These are phyloP conservation scores for Brassica carinata DNA, from an alignment of 345 rosid genomes.

Conservation along the genomic window DNA sequence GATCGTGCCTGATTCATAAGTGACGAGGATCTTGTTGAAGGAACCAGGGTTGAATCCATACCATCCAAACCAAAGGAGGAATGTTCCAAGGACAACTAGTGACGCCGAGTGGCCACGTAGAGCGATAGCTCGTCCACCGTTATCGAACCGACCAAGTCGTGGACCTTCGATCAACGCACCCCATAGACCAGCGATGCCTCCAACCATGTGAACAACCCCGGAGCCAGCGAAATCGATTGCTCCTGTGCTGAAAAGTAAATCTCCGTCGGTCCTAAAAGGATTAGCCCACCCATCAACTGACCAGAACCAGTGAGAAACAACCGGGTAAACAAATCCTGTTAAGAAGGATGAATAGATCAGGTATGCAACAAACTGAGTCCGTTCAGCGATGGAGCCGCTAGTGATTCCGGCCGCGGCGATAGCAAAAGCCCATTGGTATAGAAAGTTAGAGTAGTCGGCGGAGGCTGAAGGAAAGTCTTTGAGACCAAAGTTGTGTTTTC, in stretches of 20 bases:
- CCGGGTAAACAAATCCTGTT: conserved; percentile 50
- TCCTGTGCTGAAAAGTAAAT: background rate
- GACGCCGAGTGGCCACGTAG: background rate
- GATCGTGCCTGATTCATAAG: background rate
- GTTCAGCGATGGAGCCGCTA: conserved; percentile 68
- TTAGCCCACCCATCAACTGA: background rate
- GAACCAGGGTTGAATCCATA: background rate
- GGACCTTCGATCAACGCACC: background rate
- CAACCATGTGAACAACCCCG: background rate
- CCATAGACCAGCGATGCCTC: background rate
- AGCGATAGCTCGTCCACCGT: background rate
- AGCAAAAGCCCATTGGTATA: conserved; percentile 55
- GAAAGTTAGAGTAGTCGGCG: conserved; percentile 36
- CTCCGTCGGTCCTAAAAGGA: background rate
- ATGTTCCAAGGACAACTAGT: background rate
- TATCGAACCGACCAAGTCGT: background rate
- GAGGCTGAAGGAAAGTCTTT: conserved; percentile 3
- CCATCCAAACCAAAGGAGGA: background rate
- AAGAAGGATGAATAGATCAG: conserved; percentile 46
- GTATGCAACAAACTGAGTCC: conserved; percentile 87
- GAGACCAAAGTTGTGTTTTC: background rate
- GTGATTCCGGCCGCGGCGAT: conserved; percentile 56
- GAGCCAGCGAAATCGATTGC: background rate
- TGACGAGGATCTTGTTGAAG: background rate
- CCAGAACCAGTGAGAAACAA: conserved; percentile 36